Percentiles rank a stretch among this genome's conserved stretches.
Evolutionary conservation across 495 filamentous ascomycete species (phyloP).

Genomic region (Elasticomyces elasticus): DNA sequence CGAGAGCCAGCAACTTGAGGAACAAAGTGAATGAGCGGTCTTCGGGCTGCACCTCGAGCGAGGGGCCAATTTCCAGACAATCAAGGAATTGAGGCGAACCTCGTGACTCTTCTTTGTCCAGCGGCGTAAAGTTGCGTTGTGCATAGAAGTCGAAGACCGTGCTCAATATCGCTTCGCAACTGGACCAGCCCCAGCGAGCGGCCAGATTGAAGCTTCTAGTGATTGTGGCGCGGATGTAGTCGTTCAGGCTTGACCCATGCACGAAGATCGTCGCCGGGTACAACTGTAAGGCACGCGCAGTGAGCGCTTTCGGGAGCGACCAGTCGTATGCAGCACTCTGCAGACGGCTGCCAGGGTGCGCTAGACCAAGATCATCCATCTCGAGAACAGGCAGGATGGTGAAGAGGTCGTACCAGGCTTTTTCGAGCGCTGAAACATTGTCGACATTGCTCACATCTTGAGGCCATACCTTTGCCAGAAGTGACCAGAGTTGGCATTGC

Average conservation of each 20-base stretch:
- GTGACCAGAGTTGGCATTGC: constrained; percentile 40
- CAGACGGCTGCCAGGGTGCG: constrained; percentile 48
- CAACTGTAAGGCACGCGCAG: constrained; percentile 52
- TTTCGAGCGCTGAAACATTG: constrained; percentile 43
- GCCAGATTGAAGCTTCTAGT: constrained; percentile 71
- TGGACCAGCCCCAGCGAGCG: constrained; percentile 74
- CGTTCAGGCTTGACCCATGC: constrained; percentile 60
- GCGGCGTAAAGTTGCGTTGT: constrained; percentile 56
- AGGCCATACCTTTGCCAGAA: constrained; percentile 41
- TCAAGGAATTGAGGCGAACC: constrained; percentile 73
- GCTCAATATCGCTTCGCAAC: constrained; percentile 66
- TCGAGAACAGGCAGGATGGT: constrained; percentile 65
- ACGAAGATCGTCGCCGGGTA: constrained; percentile 47
- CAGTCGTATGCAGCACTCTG: constrained; percentile 55
- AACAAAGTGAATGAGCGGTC: constrained; percentile 93
- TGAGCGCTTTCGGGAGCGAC: constrained; percentile 53
- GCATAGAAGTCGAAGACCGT: constrained; percentile 88
- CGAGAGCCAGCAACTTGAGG: constrained; percentile 68
- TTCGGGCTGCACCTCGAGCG: constrained; percentile 49
- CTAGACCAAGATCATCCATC: constrained; percentile 58
- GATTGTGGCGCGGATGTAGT: constrained; percentile 65
- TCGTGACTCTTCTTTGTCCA: constrained; percentile 66
- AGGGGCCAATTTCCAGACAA: constrained; percentile 52
- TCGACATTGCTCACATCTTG: neutral
- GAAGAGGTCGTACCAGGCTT: constrained; percentile 63